These are phyloP conservation scores for Microcos paniculata DNA, from an alignment of 345 rosid species.

Conservation along the genomic window DNA sequence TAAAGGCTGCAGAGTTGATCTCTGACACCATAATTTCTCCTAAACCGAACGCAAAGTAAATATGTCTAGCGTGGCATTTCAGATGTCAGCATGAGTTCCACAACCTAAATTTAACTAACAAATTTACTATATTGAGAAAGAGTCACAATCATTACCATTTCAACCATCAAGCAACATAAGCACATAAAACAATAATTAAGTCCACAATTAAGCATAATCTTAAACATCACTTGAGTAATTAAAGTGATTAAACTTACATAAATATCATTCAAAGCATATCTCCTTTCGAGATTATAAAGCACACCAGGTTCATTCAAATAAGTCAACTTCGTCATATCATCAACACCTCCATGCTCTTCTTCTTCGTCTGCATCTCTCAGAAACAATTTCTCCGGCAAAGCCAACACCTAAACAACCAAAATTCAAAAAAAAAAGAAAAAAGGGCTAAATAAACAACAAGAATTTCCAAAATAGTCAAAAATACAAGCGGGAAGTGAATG, in stretches of 20 bases:
- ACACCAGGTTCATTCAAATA: slow-evolving; percentile 98
- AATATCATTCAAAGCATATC: slow-evolving; percentile 92
- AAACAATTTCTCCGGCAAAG: slow-evolving; percentile 50
- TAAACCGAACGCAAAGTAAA: not conserved
- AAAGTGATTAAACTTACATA: slow-evolving; percentile 55
- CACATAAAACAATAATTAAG: not conserved
- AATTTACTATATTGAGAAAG: not conserved
- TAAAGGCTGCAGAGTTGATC: not conserved
- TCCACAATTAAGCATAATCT: slow-evolving; percentile 2
- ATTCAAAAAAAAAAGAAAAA: not conserved
- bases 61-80: not conserved
- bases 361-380: slow-evolving; percentile 81
- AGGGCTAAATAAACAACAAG: not conserved
- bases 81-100: not conserved
- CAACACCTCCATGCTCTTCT: slow-evolving; percentile 93
- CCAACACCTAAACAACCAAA: slow-evolving; percentile 42
- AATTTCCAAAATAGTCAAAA: not conserved
- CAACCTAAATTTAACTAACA: not conserved
- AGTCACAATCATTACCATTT: not conserved
- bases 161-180: not conserved
- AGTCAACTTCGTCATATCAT: slow-evolving; percentile 94
- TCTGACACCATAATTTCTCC: not conserved
- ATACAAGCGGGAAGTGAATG: not conserved
- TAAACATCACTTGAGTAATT: not conserved
- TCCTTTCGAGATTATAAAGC: slow-evolving; percentile 79